Evolutionary conservation across 2,329 filamentous ascomycete species (phyloP).

Genomic region (Monilinia aucupariae): DNA sequence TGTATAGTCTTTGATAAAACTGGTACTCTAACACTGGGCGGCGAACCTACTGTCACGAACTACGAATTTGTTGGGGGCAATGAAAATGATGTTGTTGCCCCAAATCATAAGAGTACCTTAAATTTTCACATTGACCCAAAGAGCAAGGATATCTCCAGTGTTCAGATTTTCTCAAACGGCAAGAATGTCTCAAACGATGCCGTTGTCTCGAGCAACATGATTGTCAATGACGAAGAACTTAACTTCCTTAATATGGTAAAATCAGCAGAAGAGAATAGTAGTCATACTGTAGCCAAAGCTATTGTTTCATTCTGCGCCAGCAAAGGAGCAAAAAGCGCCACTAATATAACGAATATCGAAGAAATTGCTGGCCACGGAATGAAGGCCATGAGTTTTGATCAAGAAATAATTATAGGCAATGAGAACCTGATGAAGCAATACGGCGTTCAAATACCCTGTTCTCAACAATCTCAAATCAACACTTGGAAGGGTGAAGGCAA

Average conservation of each 20-base stretch:
- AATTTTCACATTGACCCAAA: background rate
- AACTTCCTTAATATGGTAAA: slow-evolving; percentile 50
- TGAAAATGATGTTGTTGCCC: slow-evolving; percentile 3
- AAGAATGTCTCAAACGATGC: slow-evolving; percentile 20
- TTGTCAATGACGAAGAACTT: slow-evolving; percentile 11
- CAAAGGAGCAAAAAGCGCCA: slow-evolving; percentile 27
- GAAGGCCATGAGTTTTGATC: slow-evolving; percentile 46
- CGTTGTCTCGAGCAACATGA: background rate
- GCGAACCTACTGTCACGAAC: slow-evolving; percentile 60
- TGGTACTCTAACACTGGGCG: slow-evolving; percentile 53
- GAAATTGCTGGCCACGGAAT: slow-evolving; percentile 70
- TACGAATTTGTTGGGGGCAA: slow-evolving; percentile 25
- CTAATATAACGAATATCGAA: slow-evolving; percentile 44
- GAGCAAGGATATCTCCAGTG: background rate
- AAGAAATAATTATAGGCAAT: slow-evolving; percentile 60
- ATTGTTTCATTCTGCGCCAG: slow-evolving; percentile 56
- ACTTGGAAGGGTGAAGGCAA: slow-evolving; percentile 59
- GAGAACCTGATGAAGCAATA: slow-evolving; percentile 59
- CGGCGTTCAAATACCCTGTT: slow-evolving; percentile 38
- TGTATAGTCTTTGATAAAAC: slow-evolving; percentile 57
- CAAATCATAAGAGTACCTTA: background rate
- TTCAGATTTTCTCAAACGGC: background rate
- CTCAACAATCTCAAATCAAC: slow-evolving; percentile 39
- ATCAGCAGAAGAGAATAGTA: slow-evolving; percentile 64
- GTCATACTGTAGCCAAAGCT: slow-evolving; percentile 69